Conservation (phyloP, 192 early-diverging fungal species). For the Coemansia aciculifera region DNA sequence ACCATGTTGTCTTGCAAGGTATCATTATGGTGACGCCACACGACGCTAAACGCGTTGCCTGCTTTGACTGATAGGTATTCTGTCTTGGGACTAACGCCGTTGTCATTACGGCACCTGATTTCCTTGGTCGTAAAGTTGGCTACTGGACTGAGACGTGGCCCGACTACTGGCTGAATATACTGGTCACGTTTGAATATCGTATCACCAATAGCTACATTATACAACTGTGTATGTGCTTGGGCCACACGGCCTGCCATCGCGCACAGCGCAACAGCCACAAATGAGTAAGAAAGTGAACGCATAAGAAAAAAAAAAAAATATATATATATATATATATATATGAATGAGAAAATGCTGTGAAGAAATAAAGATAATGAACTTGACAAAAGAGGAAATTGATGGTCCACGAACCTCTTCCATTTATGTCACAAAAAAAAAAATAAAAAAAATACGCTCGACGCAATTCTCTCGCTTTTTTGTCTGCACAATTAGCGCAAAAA, state of each 20-base stretch:
- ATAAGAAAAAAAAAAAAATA: no score
- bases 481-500: neutral
- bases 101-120: neutral
- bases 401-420: neutral
- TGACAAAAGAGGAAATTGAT: neutral
- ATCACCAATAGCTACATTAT: conserved; percentile 19
- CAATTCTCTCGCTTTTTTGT: neutral
- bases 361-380: neutral
- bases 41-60: conserved; percentile 12
- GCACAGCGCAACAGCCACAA: conserved; percentile 3
- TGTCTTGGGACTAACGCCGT: neutral
- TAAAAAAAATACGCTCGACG: neutral
- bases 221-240: conserved; percentile 33
- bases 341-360: no score
- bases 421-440: neutral
- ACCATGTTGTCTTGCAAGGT: conserved; percentile 26
- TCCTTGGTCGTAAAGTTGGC: neutral
- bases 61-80: neutral
- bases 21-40: conserved; percentile 36
- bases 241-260: conserved; percentile 1
- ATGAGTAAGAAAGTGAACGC: neutral
- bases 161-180: conserved; percentile 31
- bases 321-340: neutral
- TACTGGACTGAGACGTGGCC: neutral
- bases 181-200: conserved; percentile 4